Evolutionary conservation across 768 basidiomycete species (phyloP).

Genomic region (Suillus spraguei): DNA sequence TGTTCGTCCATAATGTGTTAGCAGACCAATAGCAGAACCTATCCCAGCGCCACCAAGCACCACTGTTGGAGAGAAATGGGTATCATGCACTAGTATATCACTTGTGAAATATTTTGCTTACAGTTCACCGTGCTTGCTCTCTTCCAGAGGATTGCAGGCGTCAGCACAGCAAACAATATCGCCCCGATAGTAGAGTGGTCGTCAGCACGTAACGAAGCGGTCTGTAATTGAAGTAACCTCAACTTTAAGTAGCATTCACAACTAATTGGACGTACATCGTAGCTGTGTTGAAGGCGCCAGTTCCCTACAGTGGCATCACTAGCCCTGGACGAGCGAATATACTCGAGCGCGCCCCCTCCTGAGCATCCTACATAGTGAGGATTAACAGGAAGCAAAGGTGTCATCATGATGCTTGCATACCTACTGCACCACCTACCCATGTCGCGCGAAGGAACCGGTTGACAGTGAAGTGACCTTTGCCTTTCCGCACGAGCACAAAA

Average conservation of each 20-base stretch:
- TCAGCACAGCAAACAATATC: constrained; percentile 61
- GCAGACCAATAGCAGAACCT: constrained; percentile 60
- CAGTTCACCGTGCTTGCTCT: constrained; percentile 62
- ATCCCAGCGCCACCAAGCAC: constrained; percentile 72
- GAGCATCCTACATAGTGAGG: constrained; percentile 33
- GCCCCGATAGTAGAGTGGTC: constrained; percentile 80
- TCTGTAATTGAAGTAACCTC: constrained; percentile 39
- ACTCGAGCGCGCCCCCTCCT: constrained; percentile 59
- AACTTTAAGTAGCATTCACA: neutral
- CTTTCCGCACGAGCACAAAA: constrained; percentile 54
- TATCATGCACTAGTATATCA: neutral
- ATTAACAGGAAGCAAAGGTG: neutral
- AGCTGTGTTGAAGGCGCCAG: constrained; percentile 52
- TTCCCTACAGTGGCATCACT: constrained; percentile 49
- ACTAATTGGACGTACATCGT: constrained; percentile 51
- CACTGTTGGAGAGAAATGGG: constrained; percentile 40
- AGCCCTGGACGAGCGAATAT: constrained; percentile 58
- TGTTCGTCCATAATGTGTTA: constrained; percentile 56
- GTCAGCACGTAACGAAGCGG: constrained; percentile 58
- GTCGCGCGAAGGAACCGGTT: constrained; percentile 71
- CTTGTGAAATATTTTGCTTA: constrained; percentile 34
- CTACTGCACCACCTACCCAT: constrained; percentile 68
- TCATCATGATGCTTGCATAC: constrained; percentile 36
- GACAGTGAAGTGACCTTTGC: constrained; percentile 54
- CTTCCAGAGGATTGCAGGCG: constrained; percentile 75